Evolutionary conservation across 2,329 filamentous ascomycete species (phyloP).

Genomic region (Didymella glomerata): DNA sequence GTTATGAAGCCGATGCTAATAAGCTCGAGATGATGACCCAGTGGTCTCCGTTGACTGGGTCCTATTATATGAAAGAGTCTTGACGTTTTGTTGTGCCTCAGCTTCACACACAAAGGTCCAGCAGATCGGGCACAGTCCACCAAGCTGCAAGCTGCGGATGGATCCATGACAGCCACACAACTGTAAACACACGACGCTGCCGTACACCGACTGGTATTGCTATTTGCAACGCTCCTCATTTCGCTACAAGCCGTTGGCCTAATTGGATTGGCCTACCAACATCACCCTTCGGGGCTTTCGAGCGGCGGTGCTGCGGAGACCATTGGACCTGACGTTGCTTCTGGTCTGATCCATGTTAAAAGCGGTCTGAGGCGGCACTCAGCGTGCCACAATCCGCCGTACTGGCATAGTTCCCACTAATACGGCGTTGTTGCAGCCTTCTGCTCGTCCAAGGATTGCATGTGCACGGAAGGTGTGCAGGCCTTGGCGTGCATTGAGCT

Average conservation of each 20-base stretch:
- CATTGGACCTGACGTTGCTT: background rate
- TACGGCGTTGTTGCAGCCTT: slow-evolving; percentile 2
- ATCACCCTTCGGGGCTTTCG: slow-evolving; percentile 6
- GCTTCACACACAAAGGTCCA: slow-evolving; percentile 21
- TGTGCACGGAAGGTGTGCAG: slow-evolving; percentile 18
- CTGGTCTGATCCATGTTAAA: slow-evolving; percentile 8
- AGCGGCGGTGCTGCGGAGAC: slow-evolving; percentile 23
- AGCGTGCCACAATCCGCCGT: slow-evolving; percentile 26
- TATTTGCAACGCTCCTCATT: slow-evolving; percentile 29
- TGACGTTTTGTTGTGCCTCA: slow-evolving; percentile 24
- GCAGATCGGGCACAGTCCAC: slow-evolving; percentile 24
- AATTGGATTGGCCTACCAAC: slow-evolving; percentile 20
- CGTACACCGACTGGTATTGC: slow-evolving; percentile 27
- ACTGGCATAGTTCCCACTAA: background rate
- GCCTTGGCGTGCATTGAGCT: slow-evolving; percentile 27
- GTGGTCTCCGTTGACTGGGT: background rate
- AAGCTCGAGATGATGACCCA: slow-evolving; percentile 19
- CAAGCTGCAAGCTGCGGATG: slow-evolving; percentile 34
- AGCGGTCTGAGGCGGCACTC: slow-evolving; percentile 17
- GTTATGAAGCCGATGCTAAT: slow-evolving; percentile 16
- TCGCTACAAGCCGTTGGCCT: slow-evolving; percentile 27
- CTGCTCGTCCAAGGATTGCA: slow-evolving; percentile 6
- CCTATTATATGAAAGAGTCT: slow-evolving; percentile 31
- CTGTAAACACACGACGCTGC: slow-evolving; percentile 22
- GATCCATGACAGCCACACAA: slow-evolving; percentile 27